Percentiles rank a stretch among this genome's conserved stretches.
Evolutionary conservation across 345 rosid genomes (phyloP).

Genomic region (Hibiscus tridactylites): DNA sequence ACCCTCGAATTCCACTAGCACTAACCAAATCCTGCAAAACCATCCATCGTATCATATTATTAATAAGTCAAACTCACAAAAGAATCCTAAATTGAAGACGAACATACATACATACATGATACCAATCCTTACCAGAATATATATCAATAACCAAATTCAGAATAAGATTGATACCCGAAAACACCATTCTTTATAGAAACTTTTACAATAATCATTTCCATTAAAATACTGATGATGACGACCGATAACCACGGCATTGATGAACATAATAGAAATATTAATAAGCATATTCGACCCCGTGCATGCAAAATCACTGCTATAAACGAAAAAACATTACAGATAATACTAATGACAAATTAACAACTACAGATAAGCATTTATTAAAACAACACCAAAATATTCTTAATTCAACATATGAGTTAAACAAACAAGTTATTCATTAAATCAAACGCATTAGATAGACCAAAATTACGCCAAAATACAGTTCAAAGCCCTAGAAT

Average conservation of each 20-base stretch:
- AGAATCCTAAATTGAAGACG: not conserved
- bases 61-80: conserved; percentile 14
- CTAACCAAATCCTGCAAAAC: conserved; percentile 67
- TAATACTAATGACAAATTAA: not conserved
- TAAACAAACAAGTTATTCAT: not conserved
- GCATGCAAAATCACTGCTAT: not conserved
- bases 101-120: conserved; percentile 13
- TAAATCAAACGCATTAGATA: not conserved
- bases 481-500: conserved; percentile 10
- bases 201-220: not conserved
- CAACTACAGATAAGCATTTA: not conserved
- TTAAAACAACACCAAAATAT: not conserved
- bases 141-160: conserved; percentile 12
- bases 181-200: not conserved
- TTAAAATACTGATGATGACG: not conserved
- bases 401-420: not conserved
- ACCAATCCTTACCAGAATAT: conserved; percentile 7
- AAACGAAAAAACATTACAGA: not conserved
- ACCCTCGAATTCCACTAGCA: conserved; percentile 10
- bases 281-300: not conserved
- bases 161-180: conserved; percentile 8
- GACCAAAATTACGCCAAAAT: not conserved
- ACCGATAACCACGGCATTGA: not conserved
- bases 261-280: not conserved
- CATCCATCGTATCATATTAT: conserved; percentile 1